Percentiles rank a stretch among this genome's conserved stretches.
These are phyloP conservation scores for Aurantiochytrium sp. DNA, from an alignment of 108 stramenopile genomes.

Conservation along the genomic window DNA sequence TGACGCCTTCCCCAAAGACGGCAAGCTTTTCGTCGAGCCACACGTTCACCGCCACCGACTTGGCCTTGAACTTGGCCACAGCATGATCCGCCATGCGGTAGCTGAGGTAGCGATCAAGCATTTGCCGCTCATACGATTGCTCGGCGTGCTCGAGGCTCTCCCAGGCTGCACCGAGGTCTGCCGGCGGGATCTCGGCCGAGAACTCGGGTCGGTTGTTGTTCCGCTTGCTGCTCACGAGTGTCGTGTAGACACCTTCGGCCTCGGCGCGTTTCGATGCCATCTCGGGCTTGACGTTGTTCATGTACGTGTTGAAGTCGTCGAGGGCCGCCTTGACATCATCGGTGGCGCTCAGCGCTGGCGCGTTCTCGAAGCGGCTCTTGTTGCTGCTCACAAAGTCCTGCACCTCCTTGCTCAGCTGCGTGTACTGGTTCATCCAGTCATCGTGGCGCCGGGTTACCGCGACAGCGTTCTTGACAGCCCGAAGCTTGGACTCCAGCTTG, in stretches of 20 bases:
- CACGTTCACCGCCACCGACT: background rate
- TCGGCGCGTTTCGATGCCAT: background rate
- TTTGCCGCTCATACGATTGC: background rate
- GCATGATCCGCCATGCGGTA: background rate
- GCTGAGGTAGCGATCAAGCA: background rate
- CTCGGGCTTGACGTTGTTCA: background rate
- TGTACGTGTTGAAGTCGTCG: background rate
- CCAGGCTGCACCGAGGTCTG: background rate
- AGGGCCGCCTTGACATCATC: conserved; percentile 10
- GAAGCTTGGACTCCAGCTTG: background rate
- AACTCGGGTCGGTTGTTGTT: background rate
- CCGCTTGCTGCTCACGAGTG: background rate
- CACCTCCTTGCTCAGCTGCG: background rate
- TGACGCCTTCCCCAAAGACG: background rate
- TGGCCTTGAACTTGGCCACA: conserved; percentile 13
- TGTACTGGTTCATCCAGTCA: background rate
- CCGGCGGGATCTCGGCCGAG: background rate
- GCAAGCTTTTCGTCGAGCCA: background rate
- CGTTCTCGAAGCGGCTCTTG: background rate
- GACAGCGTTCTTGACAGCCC: background rate
- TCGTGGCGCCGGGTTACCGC: background rate
- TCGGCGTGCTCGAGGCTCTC: background rate
- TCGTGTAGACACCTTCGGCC: background rate
- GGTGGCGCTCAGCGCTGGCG: background rate
- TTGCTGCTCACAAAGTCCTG: background rate